A percentile compares a stretch with the other conserved stretches of the same genome.
These are phyloP conservation scores for Didymosphaeria variabile DNA, from an alignment of 2,329 filamentous ascomycete genomes.

Conservation along the genomic window DNA sequence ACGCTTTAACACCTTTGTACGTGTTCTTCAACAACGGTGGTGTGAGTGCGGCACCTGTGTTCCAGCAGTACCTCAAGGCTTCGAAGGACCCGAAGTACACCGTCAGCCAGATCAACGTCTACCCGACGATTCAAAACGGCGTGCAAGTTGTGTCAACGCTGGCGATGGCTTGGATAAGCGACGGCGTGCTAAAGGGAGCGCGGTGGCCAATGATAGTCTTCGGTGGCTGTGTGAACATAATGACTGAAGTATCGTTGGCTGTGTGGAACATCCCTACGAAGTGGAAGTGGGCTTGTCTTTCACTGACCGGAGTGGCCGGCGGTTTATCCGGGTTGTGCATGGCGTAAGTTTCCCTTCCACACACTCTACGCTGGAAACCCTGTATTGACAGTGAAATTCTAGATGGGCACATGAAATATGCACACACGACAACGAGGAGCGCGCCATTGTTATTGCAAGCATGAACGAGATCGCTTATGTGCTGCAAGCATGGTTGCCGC, in stretches of 20 bases:
- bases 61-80: slow-evolving; percentile 58
- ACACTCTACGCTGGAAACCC: slow-evolving; percentile 1
- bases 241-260: slow-evolving; percentile 56
- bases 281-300: slow-evolving; percentile 72
- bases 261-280: slow-evolving; percentile 61
- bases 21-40: slow-evolving; percentile 71
- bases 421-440: slow-evolving; percentile 68
- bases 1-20: slow-evolving; percentile 66
- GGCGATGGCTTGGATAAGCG: slow-evolving; percentile 72
- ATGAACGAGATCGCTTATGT: slow-evolving; percentile 78
- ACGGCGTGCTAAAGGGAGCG: slow-evolving; percentile 65
- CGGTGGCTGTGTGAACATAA: slow-evolving; percentile 53
- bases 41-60: slow-evolving; percentile 63
- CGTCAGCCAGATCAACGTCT: slow-evolving; percentile 65
- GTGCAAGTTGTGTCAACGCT: slow-evolving; percentile 68
- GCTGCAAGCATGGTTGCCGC: slow-evolving; percentile 73
- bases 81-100: slow-evolving; percentile 57
- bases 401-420: slow-evolving; percentile 66
- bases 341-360: slow-evolving; percentile 49
- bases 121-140: slow-evolving; percentile 60
- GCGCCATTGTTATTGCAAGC: slow-evolving; percentile 69
- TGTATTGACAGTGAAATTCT: slow-evolving; percentile 2
- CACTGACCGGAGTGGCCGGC: slow-evolving; percentile 60
- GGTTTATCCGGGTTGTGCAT: slow-evolving; percentile 61
- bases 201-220: slow-evolving; percentile 73